phyloP scores from a whole-genome alignment of 495 filamentous ascomycete species.

The Hypoxylon intermedium region DNA sequence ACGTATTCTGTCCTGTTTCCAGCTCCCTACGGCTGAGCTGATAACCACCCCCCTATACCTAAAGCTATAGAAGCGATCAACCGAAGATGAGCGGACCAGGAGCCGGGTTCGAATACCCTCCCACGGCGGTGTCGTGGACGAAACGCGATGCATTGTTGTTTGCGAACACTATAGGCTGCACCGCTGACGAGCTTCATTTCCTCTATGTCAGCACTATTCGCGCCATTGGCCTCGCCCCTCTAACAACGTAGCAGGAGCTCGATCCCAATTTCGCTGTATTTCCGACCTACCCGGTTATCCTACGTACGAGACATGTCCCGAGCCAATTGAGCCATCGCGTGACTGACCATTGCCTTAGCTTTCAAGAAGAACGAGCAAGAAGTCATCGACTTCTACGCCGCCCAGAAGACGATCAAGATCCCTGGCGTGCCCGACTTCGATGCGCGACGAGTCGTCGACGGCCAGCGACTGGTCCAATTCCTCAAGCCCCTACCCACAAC shows the following conservation, averaged over 20 bases:
- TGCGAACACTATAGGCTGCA: constrained; percentile 84
- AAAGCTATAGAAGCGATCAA: neutral
- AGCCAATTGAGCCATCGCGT: neutral
- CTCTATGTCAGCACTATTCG: constrained; percentile 68
- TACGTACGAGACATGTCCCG: constrained; percentile 60
- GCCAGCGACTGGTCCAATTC: constrained; percentile 81
- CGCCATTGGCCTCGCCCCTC: neutral
- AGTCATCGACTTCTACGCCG: constrained; percentile 85
- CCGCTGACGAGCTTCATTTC: constrained; percentile 86
- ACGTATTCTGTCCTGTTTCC: too few relatives aligned
- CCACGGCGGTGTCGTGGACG: constrained; percentile 76
- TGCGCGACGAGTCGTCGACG: constrained; percentile 76
- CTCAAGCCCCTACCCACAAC: constrained; percentile 78
- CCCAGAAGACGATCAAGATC: constrained; percentile 65
- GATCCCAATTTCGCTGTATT: constrained; percentile 84
- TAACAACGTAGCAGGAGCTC: constrained; percentile 65
- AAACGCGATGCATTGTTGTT: constrained; percentile 88
- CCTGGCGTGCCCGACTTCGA: constrained; percentile 82
- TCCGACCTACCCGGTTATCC: constrained; percentile 84
- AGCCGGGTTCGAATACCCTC: constrained; percentile 78
- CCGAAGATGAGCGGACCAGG: constrained; percentile 64
- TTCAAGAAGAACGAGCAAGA: constrained; percentile 82
- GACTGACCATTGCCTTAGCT: constrained; percentile 51
- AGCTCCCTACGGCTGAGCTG: too few relatives aligned
- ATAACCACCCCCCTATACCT: neutral